Percentiles rank a stretch among this genome's conserved stretches.
Conservation (phyloP, 495 filamentous ascomycete species). For the Podospora conica region DNA sequence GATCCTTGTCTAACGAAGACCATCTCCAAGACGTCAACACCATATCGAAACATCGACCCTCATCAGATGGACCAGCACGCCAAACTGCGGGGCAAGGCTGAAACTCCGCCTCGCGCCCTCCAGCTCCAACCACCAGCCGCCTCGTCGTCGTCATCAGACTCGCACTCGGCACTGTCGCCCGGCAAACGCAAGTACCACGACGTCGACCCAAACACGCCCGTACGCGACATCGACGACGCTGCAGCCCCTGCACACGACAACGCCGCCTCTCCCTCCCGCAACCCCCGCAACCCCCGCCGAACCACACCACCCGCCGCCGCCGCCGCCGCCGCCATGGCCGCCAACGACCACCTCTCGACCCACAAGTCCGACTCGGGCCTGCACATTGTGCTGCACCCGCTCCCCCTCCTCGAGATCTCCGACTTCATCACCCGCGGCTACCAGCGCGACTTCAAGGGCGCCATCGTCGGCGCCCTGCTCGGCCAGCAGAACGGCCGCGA, state of each 20-base stretch:
- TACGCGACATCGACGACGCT: not conserved
- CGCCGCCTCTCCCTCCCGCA: not conserved
- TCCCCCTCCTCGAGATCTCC: slow-evolving; percentile 91
- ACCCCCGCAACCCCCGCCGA: not conserved
- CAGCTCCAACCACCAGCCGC: slow-evolving; percentile 5
- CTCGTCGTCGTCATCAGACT: slow-evolving; percentile 4
- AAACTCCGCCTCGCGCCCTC: slow-evolving; percentile 20
- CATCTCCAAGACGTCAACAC: not conserved
- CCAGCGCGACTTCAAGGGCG: slow-evolving; percentile 63
- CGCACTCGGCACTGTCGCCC: not conserved
- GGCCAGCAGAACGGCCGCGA: slow-evolving; percentile 87
- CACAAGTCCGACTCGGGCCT: slow-evolving; percentile 66
- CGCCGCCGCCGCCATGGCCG: slow-evolving; percentile 4
- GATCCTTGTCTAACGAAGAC: not conserved
- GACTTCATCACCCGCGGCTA: slow-evolving; percentile 92
- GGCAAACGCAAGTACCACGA: slow-evolving; percentile 2
- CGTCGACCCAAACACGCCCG: not conserved
- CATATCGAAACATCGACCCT: slow-evolving; percentile 1
- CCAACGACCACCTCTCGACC: slow-evolving; percentile 36
- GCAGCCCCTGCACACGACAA: not conserved
- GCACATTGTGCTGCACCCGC: slow-evolving; percentile 81
- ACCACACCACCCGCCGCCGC: not conserved
- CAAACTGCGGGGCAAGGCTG: slow-evolving; percentile 24
- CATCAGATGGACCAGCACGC: slow-evolving; percentile 6
- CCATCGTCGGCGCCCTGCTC: slow-evolving; percentile 78